Evolutionary conservation across 805 yeast genomes (phyloP).

Genomic region (Ogataea methylovora): DNA sequence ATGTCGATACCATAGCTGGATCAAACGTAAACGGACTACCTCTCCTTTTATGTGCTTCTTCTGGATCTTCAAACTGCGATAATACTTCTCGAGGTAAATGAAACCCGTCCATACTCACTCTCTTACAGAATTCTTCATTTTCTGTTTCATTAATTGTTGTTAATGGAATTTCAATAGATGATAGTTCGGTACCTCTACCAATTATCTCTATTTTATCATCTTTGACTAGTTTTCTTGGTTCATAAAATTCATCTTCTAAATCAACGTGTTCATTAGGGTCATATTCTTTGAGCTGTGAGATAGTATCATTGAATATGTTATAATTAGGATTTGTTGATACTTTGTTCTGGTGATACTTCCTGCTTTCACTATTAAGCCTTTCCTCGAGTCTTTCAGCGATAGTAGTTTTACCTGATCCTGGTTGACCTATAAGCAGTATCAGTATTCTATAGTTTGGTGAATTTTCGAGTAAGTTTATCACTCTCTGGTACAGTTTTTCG

Average conservation of each 20-base stretch:
- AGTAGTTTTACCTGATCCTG: slow-evolving; percentile 84
- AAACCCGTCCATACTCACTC: slow-evolving; percentile 22
- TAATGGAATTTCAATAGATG: too few species aligned
- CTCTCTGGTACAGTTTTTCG: too few species aligned
- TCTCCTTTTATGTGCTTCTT: slow-evolving; percentile 30
- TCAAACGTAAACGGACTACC: slow-evolving; percentile 43
- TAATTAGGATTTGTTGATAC: neutral
- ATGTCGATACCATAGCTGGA: slow-evolving; percentile 18
- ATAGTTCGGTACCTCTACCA: slow-evolving; percentile 1
- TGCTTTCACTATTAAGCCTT: slow-evolving; percentile 26
- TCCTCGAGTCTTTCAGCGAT: slow-evolving; percentile 41
- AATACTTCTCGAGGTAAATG: slow-evolving; percentile 31
- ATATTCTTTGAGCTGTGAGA: too few species aligned
- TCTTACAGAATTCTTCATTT: too few species aligned
- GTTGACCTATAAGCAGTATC: slow-evolving; percentile 64
- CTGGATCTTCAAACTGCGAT: slow-evolving; percentile 23
- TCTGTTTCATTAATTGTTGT: too few species aligned
- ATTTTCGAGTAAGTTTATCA: neutral
- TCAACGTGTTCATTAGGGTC: slow-evolving; percentile 6
- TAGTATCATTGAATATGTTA: too few species aligned
- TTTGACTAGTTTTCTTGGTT: slow-evolving; percentile 1
- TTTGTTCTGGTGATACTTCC: slow-evolving; percentile 2
- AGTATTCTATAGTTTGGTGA: slow-evolving; percentile 35
- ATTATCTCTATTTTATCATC: slow-evolving; percentile 1
- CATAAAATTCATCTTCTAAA: slow-evolving; percentile 6